Base-by-base conservation (phyloP, 805 yeast genomes). In the Cyberlindnera mrakii region DNA sequence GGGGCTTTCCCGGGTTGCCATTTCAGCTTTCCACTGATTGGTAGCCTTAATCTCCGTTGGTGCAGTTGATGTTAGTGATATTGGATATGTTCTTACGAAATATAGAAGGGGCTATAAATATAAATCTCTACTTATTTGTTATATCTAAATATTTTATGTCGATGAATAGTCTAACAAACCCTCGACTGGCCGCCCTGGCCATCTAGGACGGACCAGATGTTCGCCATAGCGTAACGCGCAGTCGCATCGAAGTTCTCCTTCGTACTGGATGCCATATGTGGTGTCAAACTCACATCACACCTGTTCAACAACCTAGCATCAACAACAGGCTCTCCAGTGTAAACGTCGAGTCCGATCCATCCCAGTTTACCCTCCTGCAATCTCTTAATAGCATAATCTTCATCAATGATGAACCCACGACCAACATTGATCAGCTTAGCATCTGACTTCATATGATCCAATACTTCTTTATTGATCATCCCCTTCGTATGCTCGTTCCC, bases 261-360 rank as follows among this genome's bases (percentile, higher is more conserved):
- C 0, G 84, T 78, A 5, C 80, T 71, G 23, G 82, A 77, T 0
- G 82, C 87, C 38, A 78, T 58, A 55, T 80, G 87, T 3, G 87
- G 87, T 5, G 83, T 76, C 43, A 77, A 53, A 3, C 74, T 53
- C 8, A 76, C 76, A 51, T 76, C 79, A 36, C 58, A 55, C 41
- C 70, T 55, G 2, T 48, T 42, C 3, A 50, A 1, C 17, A 65
- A 48, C 16, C 55, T 51, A 8, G 42, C 40, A 25, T 67, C 66
- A 5, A 67, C 53, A 1, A 18, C 30, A 5, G 86, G 86, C 55
- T 80, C 86, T 14, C 66, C 53, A 51, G 75, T 75, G 52, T 66
- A 80, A 3, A 80, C 85, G 54, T 80, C 87, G 40, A 74, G 59
- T 0, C 84, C 87, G 5, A 80, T 72, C 58, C 73, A 78, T 33